phyloP scores from a whole-genome alignment of 1,139 yeast species.

The Torulaspora globosa region DNA sequence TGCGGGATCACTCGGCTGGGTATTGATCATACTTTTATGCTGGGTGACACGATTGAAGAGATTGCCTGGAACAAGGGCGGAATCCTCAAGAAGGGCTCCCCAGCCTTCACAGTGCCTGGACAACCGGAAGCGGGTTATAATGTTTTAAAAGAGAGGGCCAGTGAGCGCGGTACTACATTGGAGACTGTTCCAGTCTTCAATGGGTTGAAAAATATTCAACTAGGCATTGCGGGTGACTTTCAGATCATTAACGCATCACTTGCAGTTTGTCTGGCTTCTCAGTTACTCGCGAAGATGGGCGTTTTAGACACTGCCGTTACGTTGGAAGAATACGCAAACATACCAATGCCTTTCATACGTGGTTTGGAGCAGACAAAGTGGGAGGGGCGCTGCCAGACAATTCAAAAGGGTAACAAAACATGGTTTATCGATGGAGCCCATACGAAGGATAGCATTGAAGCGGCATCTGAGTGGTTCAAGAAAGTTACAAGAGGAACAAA shows the following conservation, averaged over 20 bases:
- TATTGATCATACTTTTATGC: slow-evolving; percentile 84
- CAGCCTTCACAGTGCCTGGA: slow-evolving; percentile 61
- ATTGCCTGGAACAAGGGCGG: slow-evolving; percentile 98
- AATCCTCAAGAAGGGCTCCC: slow-evolving; percentile 65
- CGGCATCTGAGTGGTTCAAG: slow-evolving; percentile 76
- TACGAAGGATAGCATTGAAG: slow-evolving; percentile 78
- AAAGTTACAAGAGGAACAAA: slow-evolving; percentile 33
- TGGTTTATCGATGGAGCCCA: slow-evolving; percentile 98
- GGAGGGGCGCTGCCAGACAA: slow-evolving; percentile 93
- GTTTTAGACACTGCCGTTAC: slow-evolving; percentile 30
- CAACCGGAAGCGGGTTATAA: slow-evolving; percentile 54
- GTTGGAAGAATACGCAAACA: slow-evolving; percentile 11
- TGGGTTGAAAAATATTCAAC: slow-evolving; percentile 41
- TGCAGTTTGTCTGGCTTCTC: slow-evolving; percentile 69
- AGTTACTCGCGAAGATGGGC: slow-evolving; percentile 55
- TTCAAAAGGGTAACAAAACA: slow-evolving; percentile 48
- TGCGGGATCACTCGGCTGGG: slow-evolving; percentile 88
- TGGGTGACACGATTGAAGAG: slow-evolving; percentile 82
- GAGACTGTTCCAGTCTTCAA: slow-evolving; percentile 48
- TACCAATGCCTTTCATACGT: slow-evolving; percentile 43
- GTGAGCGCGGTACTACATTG: slow-evolving; percentile 54
- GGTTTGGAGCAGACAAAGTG: slow-evolving; percentile 74
- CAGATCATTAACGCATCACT: slow-evolving; percentile 84
- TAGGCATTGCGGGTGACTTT: slow-evolving; percentile 86
- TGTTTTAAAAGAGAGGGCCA: slow-evolving; percentile 59